Percentiles rank a stretch among this genome's conserved stretches.
These are phyloP conservation scores for Aspergillus tanneri DNA, from an alignment of 2,329 filamentous ascomycete species.

Conservation along the genomic window DNA sequence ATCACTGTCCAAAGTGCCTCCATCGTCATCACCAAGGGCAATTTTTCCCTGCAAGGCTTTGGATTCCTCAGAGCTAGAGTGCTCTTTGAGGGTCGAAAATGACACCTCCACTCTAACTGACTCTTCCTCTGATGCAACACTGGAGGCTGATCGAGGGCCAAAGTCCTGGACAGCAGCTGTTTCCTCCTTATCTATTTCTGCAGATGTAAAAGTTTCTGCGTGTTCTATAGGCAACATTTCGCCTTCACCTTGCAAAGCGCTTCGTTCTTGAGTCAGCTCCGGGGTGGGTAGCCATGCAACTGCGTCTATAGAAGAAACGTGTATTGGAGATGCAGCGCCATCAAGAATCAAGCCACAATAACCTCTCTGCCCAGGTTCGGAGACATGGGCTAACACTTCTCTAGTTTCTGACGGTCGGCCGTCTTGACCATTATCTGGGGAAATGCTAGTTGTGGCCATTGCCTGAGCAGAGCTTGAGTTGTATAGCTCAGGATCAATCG, in stretches of 20 bases:
- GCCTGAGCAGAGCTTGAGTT: not conserved
- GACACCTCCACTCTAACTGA: slow-evolving; percentile 1
- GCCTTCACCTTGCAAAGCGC: not conserved
- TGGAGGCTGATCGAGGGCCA: slow-evolving; percentile 1
- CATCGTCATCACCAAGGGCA: slow-evolving; percentile 11
- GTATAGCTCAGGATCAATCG: slow-evolving; percentile 7
- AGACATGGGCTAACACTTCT: not conserved
- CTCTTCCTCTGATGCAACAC: not conserved
- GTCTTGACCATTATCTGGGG: not conserved
- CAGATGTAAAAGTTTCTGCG: not conserved
- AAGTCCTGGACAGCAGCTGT: no score
- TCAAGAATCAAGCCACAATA: slow-evolving; percentile 15
- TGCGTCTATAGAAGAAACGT: not conserved
- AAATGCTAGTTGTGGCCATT: not conserved
- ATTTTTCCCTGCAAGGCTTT: slow-evolving; percentile 9
- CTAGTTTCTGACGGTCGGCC: not conserved
- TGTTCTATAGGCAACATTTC: not conserved
- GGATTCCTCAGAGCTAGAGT: not conserved
- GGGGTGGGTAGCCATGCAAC: slow-evolving; percentile 14
- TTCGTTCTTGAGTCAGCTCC: slow-evolving; percentile 14
- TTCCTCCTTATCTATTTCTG: not conserved
- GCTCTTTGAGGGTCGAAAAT: not conserved
- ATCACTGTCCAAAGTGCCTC: slow-evolving; percentile 6
- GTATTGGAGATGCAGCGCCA: slow-evolving; percentile 16
- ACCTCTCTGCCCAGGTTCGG: slow-evolving; percentile 1